These are phyloP conservation scores for Tricholoma matsutake DNA, from an alignment of 768 basidiomycete species.

Conservation along the genomic window DNA sequence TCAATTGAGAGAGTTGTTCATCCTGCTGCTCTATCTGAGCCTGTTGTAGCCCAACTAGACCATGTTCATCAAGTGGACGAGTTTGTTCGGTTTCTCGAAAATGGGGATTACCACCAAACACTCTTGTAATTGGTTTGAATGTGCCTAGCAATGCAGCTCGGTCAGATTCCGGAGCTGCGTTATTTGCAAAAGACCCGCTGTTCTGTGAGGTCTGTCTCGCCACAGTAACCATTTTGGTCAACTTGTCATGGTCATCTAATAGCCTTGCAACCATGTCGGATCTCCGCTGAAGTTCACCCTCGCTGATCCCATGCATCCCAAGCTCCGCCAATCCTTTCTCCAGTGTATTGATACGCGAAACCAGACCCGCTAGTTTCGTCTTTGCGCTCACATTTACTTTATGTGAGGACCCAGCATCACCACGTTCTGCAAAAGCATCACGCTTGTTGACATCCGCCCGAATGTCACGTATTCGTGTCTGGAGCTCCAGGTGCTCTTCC, in stretches of 20 bases:
- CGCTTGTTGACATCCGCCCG: conserved; percentile 86
- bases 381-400: conserved; percentile 83
- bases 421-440: conserved; percentile 75
- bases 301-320: conserved; percentile 69
- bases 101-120: conserved; percentile 65
- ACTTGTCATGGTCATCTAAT: conserved; percentile 88
- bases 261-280: conserved; percentile 86
- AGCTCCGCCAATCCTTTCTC: conserved; percentile 66
- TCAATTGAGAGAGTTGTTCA: conserved; percentile 71
- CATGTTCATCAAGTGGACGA: conserved; percentile 81
- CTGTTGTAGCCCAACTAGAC: conserved; percentile 77
- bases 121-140: conserved; percentile 56
- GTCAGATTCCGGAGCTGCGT: conserved; percentile 51
- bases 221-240: conserved; percentile 81
- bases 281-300: conserved; percentile 89
- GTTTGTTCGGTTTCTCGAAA: conserved; percentile 84
- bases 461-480: conserved; percentile 72
- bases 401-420: conserved; percentile 73
- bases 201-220: conserved; percentile 52
- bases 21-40: conserved; percentile 84
- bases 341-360: conserved; percentile 71
- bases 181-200: conserved; percentile 30
- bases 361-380: conserved; percentile 72
- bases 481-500: conserved; percentile 81
- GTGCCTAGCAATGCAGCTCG: conserved; percentile 62